These are phyloP conservation scores for Sugiyamaella lignohabitans DNA, from an alignment of 805 yeast species.

Conservation along the genomic window DNA sequence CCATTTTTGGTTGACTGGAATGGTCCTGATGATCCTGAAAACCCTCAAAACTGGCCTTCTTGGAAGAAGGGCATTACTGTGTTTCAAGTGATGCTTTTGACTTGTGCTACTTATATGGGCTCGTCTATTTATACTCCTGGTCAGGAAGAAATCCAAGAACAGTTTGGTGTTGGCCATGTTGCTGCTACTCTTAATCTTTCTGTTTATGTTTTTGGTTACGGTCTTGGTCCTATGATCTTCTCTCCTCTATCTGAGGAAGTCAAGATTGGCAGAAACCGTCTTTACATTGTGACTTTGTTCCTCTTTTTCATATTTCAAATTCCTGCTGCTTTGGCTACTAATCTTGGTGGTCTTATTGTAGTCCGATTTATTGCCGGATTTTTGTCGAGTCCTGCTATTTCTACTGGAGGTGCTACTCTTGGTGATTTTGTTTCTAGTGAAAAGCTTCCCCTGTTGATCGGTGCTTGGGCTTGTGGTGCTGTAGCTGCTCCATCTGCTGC, in stretches of 20 bases:
- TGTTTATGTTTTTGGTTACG: slow-evolving; percentile 59
- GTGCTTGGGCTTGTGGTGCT: slow-evolving; percentile 49
- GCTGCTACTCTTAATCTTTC: slow-evolving; percentile 49
- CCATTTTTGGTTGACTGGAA: slow-evolving; percentile 30
- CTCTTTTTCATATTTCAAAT: slow-evolving; percentile 48
- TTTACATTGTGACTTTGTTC: slow-evolving; percentile 42
- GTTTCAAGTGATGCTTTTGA: slow-evolving; percentile 38
- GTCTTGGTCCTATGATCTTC: slow-evolving; percentile 58
- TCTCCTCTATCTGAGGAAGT: slow-evolving; percentile 53
- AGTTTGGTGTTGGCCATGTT: slow-evolving; percentile 41
- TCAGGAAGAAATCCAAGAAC: slow-evolving; percentile 33
- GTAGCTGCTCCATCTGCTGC: slow-evolving; percentile 51
- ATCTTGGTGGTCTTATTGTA: slow-evolving; percentile 45
- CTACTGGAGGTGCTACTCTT: slow-evolving; percentile 54
- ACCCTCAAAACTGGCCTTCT: slow-evolving; percentile 54
- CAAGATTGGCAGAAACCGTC: slow-evolving; percentile 40
- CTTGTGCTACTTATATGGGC: slow-evolving; percentile 51
- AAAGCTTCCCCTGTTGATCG: slow-evolving; percentile 41
- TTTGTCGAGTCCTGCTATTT: slow-evolving; percentile 49
- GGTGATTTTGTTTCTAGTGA: slow-evolving; percentile 41
- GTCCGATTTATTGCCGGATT: slow-evolving; percentile 50
- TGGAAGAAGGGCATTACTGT: slow-evolving; percentile 37
- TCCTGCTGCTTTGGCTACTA: slow-evolving; percentile 46
- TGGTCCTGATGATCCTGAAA: slow-evolving; percentile 28
- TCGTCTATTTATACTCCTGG: slow-evolving; percentile 57